Conservation (phyloP, 208 protist species). For the Acanthamoeba castellanii region DNA sequence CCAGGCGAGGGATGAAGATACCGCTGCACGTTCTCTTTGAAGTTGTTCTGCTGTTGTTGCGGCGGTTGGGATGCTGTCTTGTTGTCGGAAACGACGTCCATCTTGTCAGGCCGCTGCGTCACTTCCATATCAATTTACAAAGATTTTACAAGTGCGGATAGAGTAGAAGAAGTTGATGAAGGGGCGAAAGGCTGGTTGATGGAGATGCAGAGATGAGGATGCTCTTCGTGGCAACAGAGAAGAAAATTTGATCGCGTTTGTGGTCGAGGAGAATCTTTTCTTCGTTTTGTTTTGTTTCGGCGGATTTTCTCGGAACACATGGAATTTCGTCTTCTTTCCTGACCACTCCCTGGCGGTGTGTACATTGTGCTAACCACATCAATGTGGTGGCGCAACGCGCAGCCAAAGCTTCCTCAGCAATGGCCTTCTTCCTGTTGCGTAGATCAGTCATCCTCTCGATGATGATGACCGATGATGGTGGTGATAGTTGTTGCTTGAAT, state of each 20-base stretch:
- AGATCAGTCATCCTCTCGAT: too few relatives aligned
- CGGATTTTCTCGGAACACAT: not conserved
- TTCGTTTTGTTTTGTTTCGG: not conserved
- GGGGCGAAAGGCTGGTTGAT: not conserved
- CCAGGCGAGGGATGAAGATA: not conserved
- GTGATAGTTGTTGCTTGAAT: too few relatives aligned
- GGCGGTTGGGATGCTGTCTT: not conserved
- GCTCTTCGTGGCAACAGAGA: not conserved
- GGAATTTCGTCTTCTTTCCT: not conserved
- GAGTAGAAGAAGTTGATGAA: not conserved
- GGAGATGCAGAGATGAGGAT: not conserved
- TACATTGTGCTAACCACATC: too few relatives aligned
- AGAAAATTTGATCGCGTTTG: not conserved
- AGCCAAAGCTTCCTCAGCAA: too few relatives aligned
- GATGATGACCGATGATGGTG: too few relatives aligned
- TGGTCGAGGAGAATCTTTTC: not conserved
- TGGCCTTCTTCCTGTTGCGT: too few relatives aligned
- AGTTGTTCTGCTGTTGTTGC: conserved; percentile 4
- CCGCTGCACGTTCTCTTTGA: conserved; percentile 43
- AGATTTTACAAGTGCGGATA: too few relatives aligned
- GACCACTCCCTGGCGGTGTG: too few relatives aligned
- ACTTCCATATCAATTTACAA: not conserved
- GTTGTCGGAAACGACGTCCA: not conserved
- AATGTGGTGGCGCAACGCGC: too few relatives aligned
- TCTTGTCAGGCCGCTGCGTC: not conserved